Evolutionary conservation across 352 stramenopile species (phyloP).

Genomic region (Pythium myriotylum): DNA sequence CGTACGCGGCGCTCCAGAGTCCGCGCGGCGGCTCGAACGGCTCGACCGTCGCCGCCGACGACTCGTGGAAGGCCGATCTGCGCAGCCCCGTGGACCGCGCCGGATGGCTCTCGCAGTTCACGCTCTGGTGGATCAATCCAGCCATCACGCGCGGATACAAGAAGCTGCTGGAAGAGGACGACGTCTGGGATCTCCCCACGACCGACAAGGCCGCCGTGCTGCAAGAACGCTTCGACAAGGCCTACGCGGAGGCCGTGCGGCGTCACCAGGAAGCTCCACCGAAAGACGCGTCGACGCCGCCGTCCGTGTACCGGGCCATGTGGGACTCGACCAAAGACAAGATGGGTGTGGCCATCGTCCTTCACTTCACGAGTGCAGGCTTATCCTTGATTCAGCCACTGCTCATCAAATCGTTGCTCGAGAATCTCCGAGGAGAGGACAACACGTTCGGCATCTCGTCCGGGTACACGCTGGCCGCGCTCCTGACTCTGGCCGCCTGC

Average conservation of each 20-base stretch:
- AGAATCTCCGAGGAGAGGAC: conserved; percentile 19
- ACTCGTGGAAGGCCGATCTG: conserved; percentile 6
- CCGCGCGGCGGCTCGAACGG: too few species aligned
- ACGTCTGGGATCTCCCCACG: conserved; percentile 35
- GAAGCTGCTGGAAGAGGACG: conserved; percentile 27
- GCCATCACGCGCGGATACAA: conserved; percentile 16
- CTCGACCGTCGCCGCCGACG: too few species aligned
- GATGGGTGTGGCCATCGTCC: conserved; percentile 32
- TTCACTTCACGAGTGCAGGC: conserved; percentile 32
- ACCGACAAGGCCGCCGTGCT: conserved; percentile 29
- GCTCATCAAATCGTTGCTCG: conserved; percentile 37
- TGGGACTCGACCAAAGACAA: conserved; percentile 34
- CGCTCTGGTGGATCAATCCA: conserved; percentile 28
- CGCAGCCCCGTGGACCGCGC: conserved; percentile 17
- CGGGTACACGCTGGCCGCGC: conserved; percentile 25
- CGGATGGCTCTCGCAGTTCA: conserved; percentile 26
- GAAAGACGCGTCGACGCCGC: conserved; percentile 1
- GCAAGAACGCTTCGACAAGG: conserved; percentile 26
- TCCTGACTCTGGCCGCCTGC: conserved; percentile 21
- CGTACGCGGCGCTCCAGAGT: too few species aligned
- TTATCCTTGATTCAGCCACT: conserved; percentile 35
- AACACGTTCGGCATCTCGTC: conserved; percentile 32
- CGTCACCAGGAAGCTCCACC: neutral
- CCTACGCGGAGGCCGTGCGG: neutral
- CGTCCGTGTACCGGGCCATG: conserved; percentile 20